phyloP scores from a whole-genome alignment of 805 yeast species.

The Metschnikowia borealis region DNA sequence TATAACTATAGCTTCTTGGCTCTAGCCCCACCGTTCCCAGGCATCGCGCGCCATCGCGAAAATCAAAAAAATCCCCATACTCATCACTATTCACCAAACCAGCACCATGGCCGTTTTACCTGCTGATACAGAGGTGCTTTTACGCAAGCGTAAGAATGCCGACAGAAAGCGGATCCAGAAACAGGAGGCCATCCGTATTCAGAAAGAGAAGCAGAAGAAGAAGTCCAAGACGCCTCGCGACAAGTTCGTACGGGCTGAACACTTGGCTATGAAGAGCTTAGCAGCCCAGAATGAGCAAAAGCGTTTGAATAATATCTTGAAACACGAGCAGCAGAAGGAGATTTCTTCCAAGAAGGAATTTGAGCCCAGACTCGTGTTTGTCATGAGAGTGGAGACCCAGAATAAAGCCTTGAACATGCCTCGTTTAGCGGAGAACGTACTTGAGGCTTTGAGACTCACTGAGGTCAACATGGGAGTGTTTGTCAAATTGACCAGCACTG shows the following conservation, averaged over 20 bases:
- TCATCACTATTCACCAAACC: not conserved
- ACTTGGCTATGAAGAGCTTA: slow-evolving; percentile 60
- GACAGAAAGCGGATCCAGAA: slow-evolving; percentile 70
- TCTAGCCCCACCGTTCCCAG: not conserved
- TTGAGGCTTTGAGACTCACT: slow-evolving; percentile 56
- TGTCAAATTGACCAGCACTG: slow-evolving; percentile 55
- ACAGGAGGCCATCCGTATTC: slow-evolving; percentile 58
- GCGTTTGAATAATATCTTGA: slow-evolving; percentile 60
- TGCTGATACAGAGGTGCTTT: slow-evolving; percentile 71
- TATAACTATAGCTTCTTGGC: too few species aligned
- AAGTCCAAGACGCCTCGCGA: slow-evolving; percentile 37
- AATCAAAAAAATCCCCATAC: slow-evolving; percentile 2
- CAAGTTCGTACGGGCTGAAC: slow-evolving; percentile 70
- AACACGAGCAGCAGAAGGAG: slow-evolving; percentile 37
- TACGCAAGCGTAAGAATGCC: slow-evolving; percentile 75
- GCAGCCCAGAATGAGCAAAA: slow-evolving; percentile 65
- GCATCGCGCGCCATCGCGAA: slow-evolving; percentile 12
- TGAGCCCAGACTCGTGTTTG: slow-evolving; percentile 49
- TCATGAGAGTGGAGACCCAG: slow-evolving; percentile 64
- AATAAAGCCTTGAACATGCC: slow-evolving; percentile 61
- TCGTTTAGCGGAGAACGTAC: slow-evolving; percentile 54
- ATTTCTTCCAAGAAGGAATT: slow-evolving; percentile 16
- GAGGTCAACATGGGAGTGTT: slow-evolving; percentile 68
- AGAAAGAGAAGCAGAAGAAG: slow-evolving; percentile 40
- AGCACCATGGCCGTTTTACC: slow-evolving; percentile 45